Conservation (phyloP, 2,329 filamentous ascomycete species). For the Microascus cirrosus region DNA sequence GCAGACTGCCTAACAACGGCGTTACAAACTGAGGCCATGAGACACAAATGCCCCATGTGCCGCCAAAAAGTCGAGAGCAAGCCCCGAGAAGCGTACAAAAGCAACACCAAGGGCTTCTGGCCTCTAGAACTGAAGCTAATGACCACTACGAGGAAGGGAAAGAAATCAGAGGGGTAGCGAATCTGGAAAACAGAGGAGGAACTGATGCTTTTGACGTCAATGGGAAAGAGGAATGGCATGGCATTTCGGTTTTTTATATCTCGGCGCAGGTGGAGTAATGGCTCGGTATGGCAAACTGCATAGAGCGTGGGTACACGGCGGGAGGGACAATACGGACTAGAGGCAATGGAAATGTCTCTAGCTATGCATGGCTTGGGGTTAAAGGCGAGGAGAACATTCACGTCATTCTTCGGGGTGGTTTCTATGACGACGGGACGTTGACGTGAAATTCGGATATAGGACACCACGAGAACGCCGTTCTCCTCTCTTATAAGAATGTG, state of each 20-base stretch:
- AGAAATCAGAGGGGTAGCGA: not conserved
- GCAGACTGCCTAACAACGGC: conserved; percentile 50
- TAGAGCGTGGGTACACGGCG: no score
- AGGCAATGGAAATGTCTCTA: no score
- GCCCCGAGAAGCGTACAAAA: conserved; percentile 24
- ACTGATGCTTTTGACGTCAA: not conserved
- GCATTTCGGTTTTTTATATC: not conserved
- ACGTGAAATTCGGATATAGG: no score
- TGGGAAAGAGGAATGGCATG: not conserved
- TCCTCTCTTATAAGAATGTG: no score
- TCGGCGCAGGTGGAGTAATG: not conserved
- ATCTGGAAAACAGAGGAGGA: not conserved
- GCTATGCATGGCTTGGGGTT: no score
- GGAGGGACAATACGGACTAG: no score
- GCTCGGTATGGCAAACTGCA: not conserved
- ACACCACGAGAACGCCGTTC: no score
- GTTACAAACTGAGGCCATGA: conserved; percentile 42
- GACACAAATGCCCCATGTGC: conserved; percentile 53
- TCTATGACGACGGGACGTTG: no score
- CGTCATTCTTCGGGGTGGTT: no score
- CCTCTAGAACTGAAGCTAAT: conserved; percentile 52
- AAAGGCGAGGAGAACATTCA: no score
- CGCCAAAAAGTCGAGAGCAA: conserved; percentile 44
- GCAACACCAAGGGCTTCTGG: conserved; percentile 41
- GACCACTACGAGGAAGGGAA: conserved; percentile 37